Conservation (phyloP, 208 protist species). For the Leishmania tropica region DNA sequence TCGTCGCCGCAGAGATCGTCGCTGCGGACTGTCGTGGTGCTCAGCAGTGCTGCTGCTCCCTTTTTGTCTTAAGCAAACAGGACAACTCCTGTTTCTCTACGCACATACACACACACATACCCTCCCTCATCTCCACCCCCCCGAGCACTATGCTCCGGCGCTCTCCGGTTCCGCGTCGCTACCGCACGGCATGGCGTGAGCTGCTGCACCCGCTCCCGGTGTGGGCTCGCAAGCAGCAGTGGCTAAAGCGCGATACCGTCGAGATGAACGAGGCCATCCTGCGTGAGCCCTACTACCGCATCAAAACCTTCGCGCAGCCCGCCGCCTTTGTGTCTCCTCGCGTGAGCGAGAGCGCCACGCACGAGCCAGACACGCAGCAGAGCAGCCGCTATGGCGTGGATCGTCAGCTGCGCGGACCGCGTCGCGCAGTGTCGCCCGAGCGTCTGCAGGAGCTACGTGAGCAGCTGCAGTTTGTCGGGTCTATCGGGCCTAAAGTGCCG, state of each 20-base stretch:
- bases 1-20: neutral
- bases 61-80: neutral
- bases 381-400: slow-evolving; percentile 35
- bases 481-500: slow-evolving; percentile 4
- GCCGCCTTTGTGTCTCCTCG: slow-evolving; percentile 9
- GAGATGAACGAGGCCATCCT: slow-evolving; percentile 83
- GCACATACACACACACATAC: neutral
- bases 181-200: slow-evolving; percentile 88
- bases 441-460: slow-evolving; percentile 62
- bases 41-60: neutral
- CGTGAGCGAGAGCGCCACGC: slow-evolving; percentile 11
- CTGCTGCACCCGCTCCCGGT: slow-evolving; percentile 81
- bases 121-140: neutral
- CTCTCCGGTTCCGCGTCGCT: slow-evolving; percentile 36
- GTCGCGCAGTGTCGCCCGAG: slow-evolving; percentile 48
- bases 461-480: slow-evolving; percentile 50
- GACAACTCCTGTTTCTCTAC: too few species aligned
- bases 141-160: slow-evolving; percentile 35
- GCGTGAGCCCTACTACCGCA: slow-evolving; percentile 83
- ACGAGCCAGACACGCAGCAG: slow-evolving; percentile 28
- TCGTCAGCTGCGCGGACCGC: slow-evolving; percentile 38
- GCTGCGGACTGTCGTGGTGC: neutral
- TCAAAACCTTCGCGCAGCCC: slow-evolving; percentile 58
- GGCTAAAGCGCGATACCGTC: slow-evolving; percentile 87
- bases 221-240: slow-evolving; percentile 64